phyloP scores from a whole-genome alignment of 2,329 filamentous ascomycete genomes.

The Lachnellula cervina region DNA sequence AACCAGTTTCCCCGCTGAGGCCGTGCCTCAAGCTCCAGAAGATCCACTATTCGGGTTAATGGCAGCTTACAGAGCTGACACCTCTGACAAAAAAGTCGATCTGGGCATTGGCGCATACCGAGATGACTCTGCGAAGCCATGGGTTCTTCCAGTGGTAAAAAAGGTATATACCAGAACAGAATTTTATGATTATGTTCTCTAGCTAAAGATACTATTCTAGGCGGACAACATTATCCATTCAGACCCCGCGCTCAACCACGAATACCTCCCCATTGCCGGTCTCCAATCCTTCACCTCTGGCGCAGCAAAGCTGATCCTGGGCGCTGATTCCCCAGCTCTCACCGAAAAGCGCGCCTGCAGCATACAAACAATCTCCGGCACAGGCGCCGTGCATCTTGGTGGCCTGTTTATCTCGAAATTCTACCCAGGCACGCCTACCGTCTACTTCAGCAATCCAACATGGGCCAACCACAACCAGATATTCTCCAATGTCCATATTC shows the following conservation, averaged over 20 bases:
- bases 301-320: slow-evolving; percentile 85
- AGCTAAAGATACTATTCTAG: slow-evolving; percentile 42
- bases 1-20: slow-evolving; percentile 69
- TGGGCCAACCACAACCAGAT: slow-evolving; percentile 99
- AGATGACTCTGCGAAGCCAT: slow-evolving; percentile 92
- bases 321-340: slow-evolving; percentile 72
- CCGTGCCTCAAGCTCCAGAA: slow-evolving; percentile 85
- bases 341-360: slow-evolving; percentile 75
- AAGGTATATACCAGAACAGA: slow-evolving; percentile 57
- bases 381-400: slow-evolving; percentile 89
- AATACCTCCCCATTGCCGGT: slow-evolving; percentile 95
- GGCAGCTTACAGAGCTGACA: slow-evolving; percentile 79
- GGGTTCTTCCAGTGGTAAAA: slow-evolving; percentile 93
- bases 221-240: slow-evolving; percentile 85
- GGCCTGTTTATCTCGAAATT: slow-evolving; percentile 92
- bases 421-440: slow-evolving; percentile 67
- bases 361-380: slow-evolving; percentile 94
- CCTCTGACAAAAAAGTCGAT: slow-evolving; percentile 78
- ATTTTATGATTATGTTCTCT: background rate
- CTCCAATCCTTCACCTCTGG: slow-evolving; percentile 80
- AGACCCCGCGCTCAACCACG: slow-evolving; percentile 90
- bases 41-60: slow-evolving; percentile 93
- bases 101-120: slow-evolving; percentile 89
- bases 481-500: slow-evolving; percentile 82
- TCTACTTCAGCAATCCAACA: slow-evolving; percentile 92